Evolutionary conservation across 192 early-diverging fungal genomes (phyloP).

Genomic region (Kappamyces sp.): DNA sequence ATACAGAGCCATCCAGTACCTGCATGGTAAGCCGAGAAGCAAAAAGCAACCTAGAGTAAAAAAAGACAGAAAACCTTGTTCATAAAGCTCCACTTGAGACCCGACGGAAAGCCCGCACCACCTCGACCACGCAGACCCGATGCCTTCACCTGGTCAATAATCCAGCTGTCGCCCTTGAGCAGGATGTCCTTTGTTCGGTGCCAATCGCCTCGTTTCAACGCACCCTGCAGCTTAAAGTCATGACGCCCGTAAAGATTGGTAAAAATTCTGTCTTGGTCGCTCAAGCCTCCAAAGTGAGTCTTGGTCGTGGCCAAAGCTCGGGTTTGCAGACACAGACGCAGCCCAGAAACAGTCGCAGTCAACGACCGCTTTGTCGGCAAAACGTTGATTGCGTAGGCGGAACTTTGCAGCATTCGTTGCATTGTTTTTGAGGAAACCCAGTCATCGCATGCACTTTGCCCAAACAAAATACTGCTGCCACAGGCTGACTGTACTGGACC

Average conservation of each 20-base stretch:
- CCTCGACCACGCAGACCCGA: constrained; percentile 75
- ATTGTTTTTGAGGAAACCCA: no score
- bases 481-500: background rate
- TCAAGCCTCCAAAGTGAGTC: constrained; percentile 56
- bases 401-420: no score
- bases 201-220: constrained; percentile 95
- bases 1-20: background rate
- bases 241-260: constrained; percentile 94
- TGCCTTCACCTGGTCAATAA: constrained; percentile 93
- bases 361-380: background rate
- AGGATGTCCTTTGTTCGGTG: constrained; percentile 98
- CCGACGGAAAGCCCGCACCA: constrained; percentile 96
- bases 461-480: background rate
- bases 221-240: constrained; percentile 83
- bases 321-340: background rate
- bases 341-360: background rate
- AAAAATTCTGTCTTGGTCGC: constrained; percentile 94
- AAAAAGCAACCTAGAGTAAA: constrained; percentile 27
- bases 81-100: constrained; percentile 99
- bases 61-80: no score
- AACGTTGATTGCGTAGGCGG: no score
- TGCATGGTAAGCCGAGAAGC: constrained; percentile 2
- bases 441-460: background rate
- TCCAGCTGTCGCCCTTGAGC: constrained; percentile 94
- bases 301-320: constrained; percentile 1